phyloP scores from a whole-genome alignment of 768 basidiomycete genomes.

The Chiua virens region DNA sequence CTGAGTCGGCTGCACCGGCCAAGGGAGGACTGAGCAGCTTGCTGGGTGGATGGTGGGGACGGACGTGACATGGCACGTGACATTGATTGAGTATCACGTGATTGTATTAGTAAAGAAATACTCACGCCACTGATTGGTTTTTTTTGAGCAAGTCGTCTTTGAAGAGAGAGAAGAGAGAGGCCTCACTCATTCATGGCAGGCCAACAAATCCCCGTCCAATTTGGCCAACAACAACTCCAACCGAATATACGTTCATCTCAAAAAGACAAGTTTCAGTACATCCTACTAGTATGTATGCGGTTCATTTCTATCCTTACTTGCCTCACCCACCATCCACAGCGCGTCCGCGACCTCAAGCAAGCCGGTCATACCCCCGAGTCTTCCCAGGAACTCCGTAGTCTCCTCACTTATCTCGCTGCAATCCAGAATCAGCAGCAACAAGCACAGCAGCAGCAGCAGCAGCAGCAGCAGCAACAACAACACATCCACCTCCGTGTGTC shows the following conservation, averaged over 20 bases:
- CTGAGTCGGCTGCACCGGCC: slow-evolving; percentile 44
- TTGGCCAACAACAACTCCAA: slow-evolving; percentile 14
- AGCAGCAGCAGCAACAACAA: slow-evolving; percentile 30
- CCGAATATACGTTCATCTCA: slow-evolving; percentile 12
- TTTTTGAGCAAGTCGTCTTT: slow-evolving; percentile 14
- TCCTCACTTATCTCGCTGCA: slow-evolving; percentile 38
- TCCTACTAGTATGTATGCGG: slow-evolving; percentile 15
- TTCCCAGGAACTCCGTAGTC: slow-evolving; percentile 41
- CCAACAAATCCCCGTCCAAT: slow-evolving; percentile 27
- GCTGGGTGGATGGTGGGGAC: slow-evolving; percentile 85
- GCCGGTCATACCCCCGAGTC: slow-evolving; percentile 47
- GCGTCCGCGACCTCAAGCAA: slow-evolving; percentile 42
- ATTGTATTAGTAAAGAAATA: not conserved
- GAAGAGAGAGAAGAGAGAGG: slow-evolving; percentile 5
- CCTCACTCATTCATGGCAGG: slow-evolving; percentile 22
- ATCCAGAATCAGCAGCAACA: slow-evolving; percentile 28
- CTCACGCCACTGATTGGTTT: slow-evolving; percentile 28
- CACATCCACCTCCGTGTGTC: slow-evolving; percentile 35
- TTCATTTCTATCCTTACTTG: not conserved
- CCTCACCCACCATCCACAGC: slow-evolving; percentile 29
- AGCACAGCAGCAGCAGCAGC: slow-evolving; percentile 19
- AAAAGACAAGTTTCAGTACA: slow-evolving; percentile 28
- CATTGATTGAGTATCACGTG: slow-evolving; percentile 11
- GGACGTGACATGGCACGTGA: slow-evolving; percentile 19
- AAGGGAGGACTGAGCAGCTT: slow-evolving; percentile 62